Base-by-base conservation (phyloP, 768 basidiomycete genomes). In the Mycena floridula region DNA sequence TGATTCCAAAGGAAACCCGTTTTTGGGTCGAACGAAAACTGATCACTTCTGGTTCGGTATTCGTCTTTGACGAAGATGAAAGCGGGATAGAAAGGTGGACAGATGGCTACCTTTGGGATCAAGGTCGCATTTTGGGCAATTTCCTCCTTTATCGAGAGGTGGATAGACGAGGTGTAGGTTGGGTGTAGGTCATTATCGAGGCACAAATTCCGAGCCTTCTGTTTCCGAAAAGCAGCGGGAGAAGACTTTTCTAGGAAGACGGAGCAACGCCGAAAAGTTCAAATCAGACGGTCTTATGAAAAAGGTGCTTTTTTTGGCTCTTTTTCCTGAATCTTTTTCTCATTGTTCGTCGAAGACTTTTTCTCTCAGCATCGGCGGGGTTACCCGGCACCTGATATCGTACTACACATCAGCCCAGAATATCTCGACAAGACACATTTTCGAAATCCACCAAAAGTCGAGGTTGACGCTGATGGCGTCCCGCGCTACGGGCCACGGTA, bases 1-100 rank as follows among this genome's bases (percentile, higher is more conserved):
- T 93, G 54, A 91, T 95, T 27, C 92, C 93, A 5, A 76, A 90
- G 46, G 89, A 96, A 21, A 93, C 92, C 27, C 80, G 94, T 32
- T 80, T 94, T 26, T 78, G 96, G 43, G 89, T 92, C 49, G 93
- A 97, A 63, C 79, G 90, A 46, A 85, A 81, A 56, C 89, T 94
- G 83, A 92, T 97, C 60, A 82, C 84, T 13, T 88, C 84, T 4
- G 94, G 94, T 44, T 88, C 86, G 7, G 90, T 97, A 8, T 97
- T 96, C 55, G 93, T 96, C 51, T 97, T 96, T 57, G 91, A 97
- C 63, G 94, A 95, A 69, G 85, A 90, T 57, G 91, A 95, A 66
- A 91, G 89, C 56, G 92, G 93, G 24, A 97, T 97, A 69, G 94
- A 93, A 68, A 77, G 94, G 37, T 95, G 92, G 89, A 97, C 94